phyloP scores from a whole-genome alignment of 2,329 filamentous ascomycete genomes.

The Podosphaera xanthii region DNA sequence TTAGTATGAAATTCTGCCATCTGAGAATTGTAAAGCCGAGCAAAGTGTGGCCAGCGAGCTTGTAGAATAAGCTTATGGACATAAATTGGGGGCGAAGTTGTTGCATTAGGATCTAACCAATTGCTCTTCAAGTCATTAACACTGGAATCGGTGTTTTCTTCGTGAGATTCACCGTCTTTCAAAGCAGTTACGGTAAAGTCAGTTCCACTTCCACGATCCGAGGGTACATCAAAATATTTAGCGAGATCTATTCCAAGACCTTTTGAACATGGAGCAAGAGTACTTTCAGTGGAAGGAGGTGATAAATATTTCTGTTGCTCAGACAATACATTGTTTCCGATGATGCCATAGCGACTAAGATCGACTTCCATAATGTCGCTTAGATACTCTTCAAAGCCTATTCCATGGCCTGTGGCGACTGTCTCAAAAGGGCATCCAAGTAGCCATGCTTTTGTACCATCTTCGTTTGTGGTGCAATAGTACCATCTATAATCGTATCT shows the following conservation, averaged over 20 bases:
- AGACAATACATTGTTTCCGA: conserved; percentile 51
- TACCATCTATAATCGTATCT: conserved; percentile 87
- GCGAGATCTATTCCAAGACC: conserved; percentile 69
- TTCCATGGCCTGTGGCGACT: conserved; percentile 37
- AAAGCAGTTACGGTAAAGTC: conserved; percentile 85
- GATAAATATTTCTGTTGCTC: conserved; percentile 29
- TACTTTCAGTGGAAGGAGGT: conserved; percentile 20
- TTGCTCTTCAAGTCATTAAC: conserved; percentile 21
- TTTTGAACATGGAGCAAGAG: conserved; percentile 32
- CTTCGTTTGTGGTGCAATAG: conserved; percentile 88
- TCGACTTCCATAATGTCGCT: conserved; percentile 85
- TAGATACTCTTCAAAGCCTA: conserved; percentile 57
- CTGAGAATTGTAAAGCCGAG: conserved; percentile 70
- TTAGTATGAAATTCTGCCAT: conserved; percentile 97
- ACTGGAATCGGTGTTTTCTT: conserved; percentile 33
- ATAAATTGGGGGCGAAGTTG: conserved; percentile 65
- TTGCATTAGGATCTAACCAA: conserved; percentile 37
- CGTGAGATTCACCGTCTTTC: conserved; percentile 46
- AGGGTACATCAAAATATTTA: conserved; percentile 64
- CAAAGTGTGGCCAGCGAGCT: conserved; percentile 91
- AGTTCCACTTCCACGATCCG: conserved; percentile 63
- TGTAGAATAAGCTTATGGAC: conserved; percentile 89
- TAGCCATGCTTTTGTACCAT: conserved; percentile 90
- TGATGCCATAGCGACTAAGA: conserved; percentile 68
- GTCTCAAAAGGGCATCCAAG: conserved; percentile 72